Evolutionary conservation across 345 rosid species (phyloP).

Genomic region (Microcos paniculata): DNA sequence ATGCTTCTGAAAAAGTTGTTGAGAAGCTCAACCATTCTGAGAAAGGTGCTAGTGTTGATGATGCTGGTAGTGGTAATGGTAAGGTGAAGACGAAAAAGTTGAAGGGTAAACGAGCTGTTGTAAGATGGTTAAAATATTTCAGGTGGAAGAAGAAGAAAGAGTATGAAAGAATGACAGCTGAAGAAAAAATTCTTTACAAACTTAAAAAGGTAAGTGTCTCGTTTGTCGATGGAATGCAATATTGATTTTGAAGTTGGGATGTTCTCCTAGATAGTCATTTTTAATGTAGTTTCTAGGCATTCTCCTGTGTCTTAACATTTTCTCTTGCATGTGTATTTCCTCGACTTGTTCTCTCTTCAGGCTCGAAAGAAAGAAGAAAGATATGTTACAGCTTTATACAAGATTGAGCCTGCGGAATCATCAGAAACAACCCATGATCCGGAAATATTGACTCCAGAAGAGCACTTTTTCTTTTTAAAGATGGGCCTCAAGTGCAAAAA

Average conservation of each 20-base stretch:
- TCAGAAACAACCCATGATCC: slow-evolving; percentile 81
- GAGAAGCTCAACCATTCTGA: slow-evolving; percentile 28
- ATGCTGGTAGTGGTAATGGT: slow-evolving; percentile 29
- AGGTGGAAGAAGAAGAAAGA: slow-evolving; percentile 97
- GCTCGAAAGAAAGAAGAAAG: slow-evolving; percentile 85
- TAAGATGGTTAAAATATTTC: slow-evolving; percentile 83
- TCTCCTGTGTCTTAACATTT: neutral
- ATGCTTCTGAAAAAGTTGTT: slow-evolving; percentile 20
- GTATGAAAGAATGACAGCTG: slow-evolving; percentile 79
- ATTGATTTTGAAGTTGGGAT: neutral
- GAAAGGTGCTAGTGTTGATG: slow-evolving; percentile 23
- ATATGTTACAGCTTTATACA: slow-evolving; percentile 62
- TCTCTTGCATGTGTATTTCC: neutral
- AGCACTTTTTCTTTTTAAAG: slow-evolving; percentile 82
- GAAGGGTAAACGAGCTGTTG: slow-evolving; percentile 88
- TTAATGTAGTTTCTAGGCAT: neutral
- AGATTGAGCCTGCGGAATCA: slow-evolving; percentile 75
- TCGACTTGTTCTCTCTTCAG: slow-evolving; percentile 31
- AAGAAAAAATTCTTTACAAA: slow-evolving; percentile 78
- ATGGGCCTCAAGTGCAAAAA: slow-evolving; percentile 93
- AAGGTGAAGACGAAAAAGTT: slow-evolving; percentile 67
- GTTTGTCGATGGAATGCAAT: slow-evolving; percentile 8
- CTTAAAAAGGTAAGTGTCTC: slow-evolving; percentile 52
- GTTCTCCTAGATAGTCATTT: neutral
- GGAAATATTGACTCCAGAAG: slow-evolving; percentile 93